A percentile compares a stretch with the other conserved stretches of the same genome.
Evolutionary conservation across 805 yeast genomes (phyloP).

Genomic region (Isabelozyma heimii): DNA sequence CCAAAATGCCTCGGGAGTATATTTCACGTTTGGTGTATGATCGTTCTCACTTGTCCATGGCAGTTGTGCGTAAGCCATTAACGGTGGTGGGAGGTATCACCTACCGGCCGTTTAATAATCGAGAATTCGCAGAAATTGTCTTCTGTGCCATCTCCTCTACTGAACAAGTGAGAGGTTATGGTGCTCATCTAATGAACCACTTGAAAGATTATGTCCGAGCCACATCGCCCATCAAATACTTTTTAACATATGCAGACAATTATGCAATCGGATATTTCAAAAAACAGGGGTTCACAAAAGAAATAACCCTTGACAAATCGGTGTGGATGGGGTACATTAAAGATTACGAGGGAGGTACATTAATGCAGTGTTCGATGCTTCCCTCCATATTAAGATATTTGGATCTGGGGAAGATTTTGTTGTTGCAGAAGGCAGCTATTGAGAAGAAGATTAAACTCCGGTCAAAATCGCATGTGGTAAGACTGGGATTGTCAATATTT

Average conservation of each 20-base stretch:
- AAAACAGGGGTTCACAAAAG: slow-evolving; percentile 97
- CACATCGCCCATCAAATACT: slow-evolving; percentile 81
- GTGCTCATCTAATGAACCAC: slow-evolving; percentile 98
- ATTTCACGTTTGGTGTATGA: slow-evolving; percentile 94
- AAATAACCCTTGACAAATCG: slow-evolving; percentile 77
- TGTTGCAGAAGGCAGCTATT: slow-evolving; percentile 89
- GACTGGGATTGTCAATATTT: slow-evolving; percentile 79
- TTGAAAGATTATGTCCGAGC: slow-evolving; percentile 91
- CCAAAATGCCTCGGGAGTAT: slow-evolving; percentile 98
- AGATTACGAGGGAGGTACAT: slow-evolving; percentile 98
- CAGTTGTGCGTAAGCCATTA: slow-evolving; percentile 88
- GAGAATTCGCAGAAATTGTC: slow-evolving; percentile 96
- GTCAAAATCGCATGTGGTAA: slow-evolving; percentile 74
- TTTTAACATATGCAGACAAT: slow-evolving; percentile 95
- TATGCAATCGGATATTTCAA: slow-evolving; percentile 98
- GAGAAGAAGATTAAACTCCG: slow-evolving; percentile 77
- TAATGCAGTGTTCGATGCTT: slow-evolving; percentile 95
- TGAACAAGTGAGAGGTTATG: slow-evolving; percentile 97
- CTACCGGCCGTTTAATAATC: slow-evolving; percentile 85
- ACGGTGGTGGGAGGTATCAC: slow-evolving; percentile 98
- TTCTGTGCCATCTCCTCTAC: slow-evolving; percentile 97
- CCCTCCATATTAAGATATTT: slow-evolving; percentile 79
- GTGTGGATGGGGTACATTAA: slow-evolving; percentile 99
- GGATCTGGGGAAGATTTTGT: slow-evolving; percentile 80
- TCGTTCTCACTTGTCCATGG: slow-evolving; percentile 90